Conservation (phyloP, 2,329 filamentous ascomycete genomes). For the Pestalotiopsis sp. region DNA sequence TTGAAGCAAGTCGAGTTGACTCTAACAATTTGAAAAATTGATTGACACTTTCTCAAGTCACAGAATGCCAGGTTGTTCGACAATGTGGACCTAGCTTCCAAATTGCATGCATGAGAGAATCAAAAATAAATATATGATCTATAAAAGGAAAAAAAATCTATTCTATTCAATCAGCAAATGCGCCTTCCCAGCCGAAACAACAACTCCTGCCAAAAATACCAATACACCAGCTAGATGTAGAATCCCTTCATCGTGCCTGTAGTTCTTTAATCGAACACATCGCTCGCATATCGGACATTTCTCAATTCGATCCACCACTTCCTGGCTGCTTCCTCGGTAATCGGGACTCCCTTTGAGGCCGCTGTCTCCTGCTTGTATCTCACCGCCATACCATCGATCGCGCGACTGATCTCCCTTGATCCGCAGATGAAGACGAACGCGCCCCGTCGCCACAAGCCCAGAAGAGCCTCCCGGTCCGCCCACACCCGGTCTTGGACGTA, state of each 20-base stretch:
- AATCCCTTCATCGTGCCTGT: not conserved
- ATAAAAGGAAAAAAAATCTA: too few species aligned
- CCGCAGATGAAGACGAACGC: slow-evolving; percentile 68
- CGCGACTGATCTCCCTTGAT: slow-evolving; percentile 28
- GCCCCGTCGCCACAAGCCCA: slow-evolving; percentile 39
- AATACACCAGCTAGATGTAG: not conserved
- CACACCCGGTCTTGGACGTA: slow-evolving; percentile 48
- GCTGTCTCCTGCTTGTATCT: not conserved
- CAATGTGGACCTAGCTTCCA: too few species aligned
- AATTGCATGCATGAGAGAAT: too few species aligned
- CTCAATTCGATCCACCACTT: not conserved
- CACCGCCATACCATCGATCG: not conserved
- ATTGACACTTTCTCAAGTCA: too few species aligned
- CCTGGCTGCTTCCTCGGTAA: not conserved
- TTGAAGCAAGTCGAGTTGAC: not conserved
- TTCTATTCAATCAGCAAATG: not conserved
- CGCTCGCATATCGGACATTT: not conserved
- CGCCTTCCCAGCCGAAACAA: not conserved
- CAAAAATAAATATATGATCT: not conserved
- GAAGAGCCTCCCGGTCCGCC: slow-evolving; percentile 35
- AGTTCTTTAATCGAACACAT: slow-evolving; percentile 3
- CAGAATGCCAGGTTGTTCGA: too few species aligned
- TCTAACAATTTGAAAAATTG: too few species aligned
- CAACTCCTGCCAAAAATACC: not conserved
- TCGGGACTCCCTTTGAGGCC: not conserved